phyloP scores from a whole-genome alignment of 2,329 filamentous ascomycete genomes.

The Trichoderma endophyticum region DNA sequence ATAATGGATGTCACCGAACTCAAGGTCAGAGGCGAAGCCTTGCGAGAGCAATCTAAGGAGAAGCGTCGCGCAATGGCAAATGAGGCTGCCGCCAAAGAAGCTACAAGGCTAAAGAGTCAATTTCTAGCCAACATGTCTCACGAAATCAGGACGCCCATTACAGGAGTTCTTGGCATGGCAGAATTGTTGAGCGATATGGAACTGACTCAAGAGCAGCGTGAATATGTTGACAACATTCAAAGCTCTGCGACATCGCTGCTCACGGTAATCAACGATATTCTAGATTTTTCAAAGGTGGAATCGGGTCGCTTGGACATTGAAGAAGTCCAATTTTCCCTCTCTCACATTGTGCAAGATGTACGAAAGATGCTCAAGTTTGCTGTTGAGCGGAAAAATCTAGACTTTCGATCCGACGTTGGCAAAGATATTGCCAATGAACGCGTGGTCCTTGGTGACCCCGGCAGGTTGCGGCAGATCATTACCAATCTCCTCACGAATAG shows the following conservation, averaged over 20 bases:
- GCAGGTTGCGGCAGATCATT: slow-evolving; percentile 77
- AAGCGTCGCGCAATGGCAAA: slow-evolving; percentile 70
- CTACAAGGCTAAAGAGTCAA: slow-evolving; percentile 74
- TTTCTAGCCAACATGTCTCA: slow-evolving; percentile 82
- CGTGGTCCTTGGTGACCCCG: slow-evolving; percentile 82
- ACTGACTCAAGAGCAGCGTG: slow-evolving; percentile 66
- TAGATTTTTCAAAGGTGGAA: slow-evolving; percentile 86
- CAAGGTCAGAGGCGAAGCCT: slow-evolving; percentile 59
- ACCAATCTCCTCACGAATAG: slow-evolving; percentile 76
- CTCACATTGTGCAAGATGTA: slow-evolving; percentile 72
- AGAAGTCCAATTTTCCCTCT: slow-evolving; percentile 75
- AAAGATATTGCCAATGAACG: slow-evolving; percentile 62
- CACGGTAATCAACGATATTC: slow-evolving; percentile 86
- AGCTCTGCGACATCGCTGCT: slow-evolving; percentile 76
- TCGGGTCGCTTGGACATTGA: slow-evolving; percentile 74
- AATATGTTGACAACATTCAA: slow-evolving; percentile 75
- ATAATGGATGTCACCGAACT: slow-evolving; percentile 76
- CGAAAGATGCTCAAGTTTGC: slow-evolving; percentile 86
- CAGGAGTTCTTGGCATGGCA: slow-evolving; percentile 76
- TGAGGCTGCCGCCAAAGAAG: slow-evolving; percentile 75
- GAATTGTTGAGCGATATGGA: slow-evolving; percentile 68
- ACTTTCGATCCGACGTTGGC: slow-evolving; percentile 64
- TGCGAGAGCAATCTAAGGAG: slow-evolving; percentile 63
- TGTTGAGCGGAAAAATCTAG: slow-evolving; percentile 73
- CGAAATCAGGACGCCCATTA: slow-evolving; percentile 75